Evolutionary conservation across 2,329 filamentous ascomycete genomes (phyloP), one percentile per base, ranked within the genome.

Genomic region (Pseudogymnoascus sp.): DNA sequence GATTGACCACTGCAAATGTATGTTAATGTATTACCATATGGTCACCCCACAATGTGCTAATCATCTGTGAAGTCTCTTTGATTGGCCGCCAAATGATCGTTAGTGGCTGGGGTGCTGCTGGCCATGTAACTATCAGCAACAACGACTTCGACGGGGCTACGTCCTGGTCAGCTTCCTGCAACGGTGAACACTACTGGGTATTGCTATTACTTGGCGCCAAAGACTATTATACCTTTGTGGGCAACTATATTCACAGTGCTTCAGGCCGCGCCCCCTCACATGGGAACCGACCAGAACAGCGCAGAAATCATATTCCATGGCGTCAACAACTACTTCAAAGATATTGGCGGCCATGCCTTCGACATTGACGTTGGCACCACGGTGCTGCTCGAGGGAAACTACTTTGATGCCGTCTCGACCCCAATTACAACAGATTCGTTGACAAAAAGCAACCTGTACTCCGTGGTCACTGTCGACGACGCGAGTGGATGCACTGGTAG

Each of bases 161-260:
- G 0, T 71, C 68, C 23, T 78, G 75, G 68, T 79, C 77, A 0
- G 73, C 77, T 8, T 73, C 72, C 26, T 81, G 79, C 66, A 76
- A 81, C 63, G 72, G 71, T 23, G 72, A 81, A 51, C 78, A 79
- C 68, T 81, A 81, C 73, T 81, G 78, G 79, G 73, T 71, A 3
- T 71, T 78, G 62, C 74, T 78, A 62, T 73, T 80, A 66, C 70
- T 72, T 40, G 78, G 75, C 8, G 72, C 73, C 8, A 70, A 69
- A 18, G 78, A 79, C 64, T 68, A 74, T 31, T 71, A 77, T 47
- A 80, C 78, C 7, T 68, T 80, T 63, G 73, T 75, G 61, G 73
- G 74, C 47, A 80, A 81, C 72, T 79, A 77, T 68, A 71, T 79
- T 67, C 77, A 79, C 70, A 71, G 79, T 67, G 73, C 75, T n/a